Evolutionary conservation across 176 grass and related monocot genomes (phyloP).

Genomic region (Pontederia crassipes): DNA sequence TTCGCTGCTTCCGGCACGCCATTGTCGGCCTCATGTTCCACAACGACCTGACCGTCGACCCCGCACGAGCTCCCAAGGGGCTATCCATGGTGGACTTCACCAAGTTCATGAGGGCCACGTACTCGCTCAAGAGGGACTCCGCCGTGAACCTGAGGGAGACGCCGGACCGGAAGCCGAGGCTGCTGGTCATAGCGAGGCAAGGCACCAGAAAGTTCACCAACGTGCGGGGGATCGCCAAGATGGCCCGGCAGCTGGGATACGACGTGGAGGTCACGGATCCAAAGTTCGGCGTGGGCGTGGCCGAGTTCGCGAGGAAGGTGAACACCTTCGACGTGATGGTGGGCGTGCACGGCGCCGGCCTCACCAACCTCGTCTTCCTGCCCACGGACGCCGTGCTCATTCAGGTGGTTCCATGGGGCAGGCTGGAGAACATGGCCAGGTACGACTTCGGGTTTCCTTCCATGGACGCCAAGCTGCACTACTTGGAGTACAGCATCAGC

Average conservation of each 20-base stretch:
- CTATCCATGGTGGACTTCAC: conserved; percentile 90
- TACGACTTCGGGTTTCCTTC: conserved; percentile 56
- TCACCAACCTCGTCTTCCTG: conserved; percentile 74
- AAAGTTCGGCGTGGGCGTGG: conserved; percentile 33
- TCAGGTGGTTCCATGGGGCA: conserved; percentile 84
- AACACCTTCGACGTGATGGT: conserved; percentile 80
- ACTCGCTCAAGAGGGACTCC: conserved; percentile 31
- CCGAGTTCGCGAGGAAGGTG: conserved; percentile 48
- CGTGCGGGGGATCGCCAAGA: conserved; percentile 32
- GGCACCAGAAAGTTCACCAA: conserved; percentile 67
- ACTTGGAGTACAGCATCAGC: conserved; percentile 75
- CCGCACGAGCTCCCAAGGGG: conserved; percentile 49
- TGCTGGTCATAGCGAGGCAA: conserved; percentile 68
- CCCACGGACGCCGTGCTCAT: conserved; percentile 53
- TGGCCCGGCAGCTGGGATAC: conserved; percentile 53
- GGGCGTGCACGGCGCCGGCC: conserved; percentile 83
- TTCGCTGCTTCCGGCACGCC: conserved; percentile 63
- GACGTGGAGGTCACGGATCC: conserved; percentile 62
- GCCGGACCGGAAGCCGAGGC: conserved; percentile 38
- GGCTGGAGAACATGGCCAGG: conserved; percentile 51
- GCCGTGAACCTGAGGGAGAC: conserved; percentile 32
- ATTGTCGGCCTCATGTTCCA: conserved; percentile 74
- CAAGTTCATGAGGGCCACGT: conserved; percentile 66
- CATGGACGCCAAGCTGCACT: conserved; percentile 42
- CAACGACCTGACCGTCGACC: conserved; percentile 83